A percentile compares a stretch with the other conserved stretches of the same genome.
Evolutionary conservation across 352 stramenopile species (phyloP).

Genomic region (Phytophthora idaei): DNA sequence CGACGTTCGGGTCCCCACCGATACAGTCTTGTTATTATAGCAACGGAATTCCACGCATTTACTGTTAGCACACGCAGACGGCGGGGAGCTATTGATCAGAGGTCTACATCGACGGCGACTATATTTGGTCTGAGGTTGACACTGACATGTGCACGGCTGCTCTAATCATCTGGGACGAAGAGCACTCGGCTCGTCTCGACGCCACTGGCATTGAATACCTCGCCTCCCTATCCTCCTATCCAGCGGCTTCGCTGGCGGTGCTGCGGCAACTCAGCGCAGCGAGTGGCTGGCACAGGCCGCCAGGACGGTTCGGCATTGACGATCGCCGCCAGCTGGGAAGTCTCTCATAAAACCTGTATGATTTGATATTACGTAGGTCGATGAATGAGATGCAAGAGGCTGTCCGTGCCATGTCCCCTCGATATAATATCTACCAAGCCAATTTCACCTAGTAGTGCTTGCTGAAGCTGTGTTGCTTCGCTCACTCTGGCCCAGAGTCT

Average conservation of each 20-base stretch:
- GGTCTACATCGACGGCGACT: too few species aligned
- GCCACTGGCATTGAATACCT: constrained; percentile 7
- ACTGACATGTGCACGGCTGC: background rate
- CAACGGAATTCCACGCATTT: too few species aligned
- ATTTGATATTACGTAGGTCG: constrained; percentile 11
- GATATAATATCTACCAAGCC: background rate
- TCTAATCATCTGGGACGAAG: constrained; percentile 7
- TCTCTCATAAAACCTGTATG: constrained; percentile 28
- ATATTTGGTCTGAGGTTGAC: too few species aligned
- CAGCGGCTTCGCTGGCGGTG: background rate
- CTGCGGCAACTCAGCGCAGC: background rate
- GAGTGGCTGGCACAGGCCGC: constrained; percentile 23
- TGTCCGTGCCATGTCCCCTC: background rate
- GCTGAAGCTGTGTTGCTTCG: background rate
- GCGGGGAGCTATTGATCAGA: too few species aligned
- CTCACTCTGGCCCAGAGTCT: background rate
- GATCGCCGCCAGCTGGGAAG: constrained; percentile 26
- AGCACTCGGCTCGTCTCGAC: constrained; percentile 10
- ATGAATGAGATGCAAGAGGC: background rate
- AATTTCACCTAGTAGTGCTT: background rate
- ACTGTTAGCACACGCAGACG: too few species aligned
- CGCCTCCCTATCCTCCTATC: constrained; percentile 20
- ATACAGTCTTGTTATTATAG: too few species aligned
- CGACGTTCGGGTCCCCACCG: too few species aligned
- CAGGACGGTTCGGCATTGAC: constrained; percentile 12